These are phyloP conservation scores for Ceratocystis eucalypticola DNA, from an alignment of 2,329 filamentous ascomycete genomes.

Conservation along the genomic window DNA sequence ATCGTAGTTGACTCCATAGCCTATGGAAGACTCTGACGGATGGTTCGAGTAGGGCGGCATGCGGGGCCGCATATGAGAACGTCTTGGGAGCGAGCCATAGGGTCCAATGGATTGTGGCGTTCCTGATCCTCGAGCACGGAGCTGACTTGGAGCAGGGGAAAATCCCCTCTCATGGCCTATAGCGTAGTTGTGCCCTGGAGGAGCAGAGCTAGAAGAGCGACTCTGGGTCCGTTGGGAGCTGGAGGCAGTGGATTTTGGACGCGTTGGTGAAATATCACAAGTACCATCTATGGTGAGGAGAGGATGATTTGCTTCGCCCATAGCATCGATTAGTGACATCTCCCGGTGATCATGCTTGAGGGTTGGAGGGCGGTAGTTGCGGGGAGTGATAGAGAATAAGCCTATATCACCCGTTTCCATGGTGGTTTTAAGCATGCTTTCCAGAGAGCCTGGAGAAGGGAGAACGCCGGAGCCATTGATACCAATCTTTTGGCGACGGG, in stretches of 20 bases:
- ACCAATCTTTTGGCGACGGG: slow-evolving; percentile 16
- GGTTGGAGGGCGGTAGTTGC: slow-evolving; percentile 16
- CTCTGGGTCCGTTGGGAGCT: slow-evolving; percentile 9
- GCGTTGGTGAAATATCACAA: background rate
- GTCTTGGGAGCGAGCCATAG: background rate
- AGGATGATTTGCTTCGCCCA: slow-evolving; percentile 17
- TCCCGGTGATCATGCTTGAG: slow-evolving; percentile 14
- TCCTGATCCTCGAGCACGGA: slow-evolving; percentile 1
- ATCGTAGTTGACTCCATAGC: background rate
- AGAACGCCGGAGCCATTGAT: slow-evolving; percentile 25
- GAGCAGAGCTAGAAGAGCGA: slow-evolving; percentile 13
- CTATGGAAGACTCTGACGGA: background rate
- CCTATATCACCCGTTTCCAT: slow-evolving; percentile 54
- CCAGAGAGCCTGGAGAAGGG: slow-evolving; percentile 40
- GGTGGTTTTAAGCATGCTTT: slow-evolving; percentile 52
- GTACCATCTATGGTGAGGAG: slow-evolving; percentile 5
- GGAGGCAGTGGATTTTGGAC: slow-evolving; percentile 5
- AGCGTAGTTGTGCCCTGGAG: background rate
- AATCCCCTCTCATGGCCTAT: background rate
- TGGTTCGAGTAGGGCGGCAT: background rate
- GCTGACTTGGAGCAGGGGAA: slow-evolving; percentile 7
- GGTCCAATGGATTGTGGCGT: background rate
- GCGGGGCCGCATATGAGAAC: slow-evolving; percentile 1
- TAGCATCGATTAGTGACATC: slow-evolving; percentile 16
- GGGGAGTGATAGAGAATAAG: slow-evolving; percentile 41